Conservation (phyloP, 306 rosid genomes). For the Echinosophora koreensis region DNA sequence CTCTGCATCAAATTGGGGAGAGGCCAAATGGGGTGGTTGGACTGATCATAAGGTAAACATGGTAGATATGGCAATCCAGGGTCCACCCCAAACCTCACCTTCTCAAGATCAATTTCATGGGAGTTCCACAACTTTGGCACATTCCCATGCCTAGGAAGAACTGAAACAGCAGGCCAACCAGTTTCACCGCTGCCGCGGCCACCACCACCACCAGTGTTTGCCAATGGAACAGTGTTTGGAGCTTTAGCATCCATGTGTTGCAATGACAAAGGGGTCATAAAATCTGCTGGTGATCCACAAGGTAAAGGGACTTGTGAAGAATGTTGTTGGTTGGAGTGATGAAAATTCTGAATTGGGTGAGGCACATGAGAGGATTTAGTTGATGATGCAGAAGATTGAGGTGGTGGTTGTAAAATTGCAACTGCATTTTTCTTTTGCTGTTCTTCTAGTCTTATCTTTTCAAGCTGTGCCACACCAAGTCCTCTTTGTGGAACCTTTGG, state of each 20-base stretch:
- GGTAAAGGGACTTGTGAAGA: no score
- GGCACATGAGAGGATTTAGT: constrained; percentile 57
- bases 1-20: constrained; percentile 52
- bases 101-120: constrained; percentile 53
- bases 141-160: constrained; percentile 49
- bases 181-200: no score
- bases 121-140: constrained; percentile 56
- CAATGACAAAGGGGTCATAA: constrained; percentile 48
- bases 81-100: constrained; percentile 49
- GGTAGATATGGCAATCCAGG: constrained; percentile 59
- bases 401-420: constrained; percentile 45
- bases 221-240: constrained; percentile 48
- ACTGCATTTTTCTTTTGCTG: constrained; percentile 57
- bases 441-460: constrained; percentile 78
- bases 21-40: constrained; percentile 50
- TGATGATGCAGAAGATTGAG: constrained; percentile 40
- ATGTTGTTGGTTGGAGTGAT: not conserved
- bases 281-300: constrained; percentile 41
- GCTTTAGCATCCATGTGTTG: constrained; percentile 48
- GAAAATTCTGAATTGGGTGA: constrained; percentile 48
- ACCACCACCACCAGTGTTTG: constrained; percentile 46
- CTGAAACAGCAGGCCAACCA: constrained; percentile 29
- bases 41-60: constrained; percentile 53
- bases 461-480: constrained; percentile 92
- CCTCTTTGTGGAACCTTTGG: constrained; percentile 87